phyloP scores from a whole-genome alignment of 345 rosid species.

The Dovyalis caffra region DNA sequence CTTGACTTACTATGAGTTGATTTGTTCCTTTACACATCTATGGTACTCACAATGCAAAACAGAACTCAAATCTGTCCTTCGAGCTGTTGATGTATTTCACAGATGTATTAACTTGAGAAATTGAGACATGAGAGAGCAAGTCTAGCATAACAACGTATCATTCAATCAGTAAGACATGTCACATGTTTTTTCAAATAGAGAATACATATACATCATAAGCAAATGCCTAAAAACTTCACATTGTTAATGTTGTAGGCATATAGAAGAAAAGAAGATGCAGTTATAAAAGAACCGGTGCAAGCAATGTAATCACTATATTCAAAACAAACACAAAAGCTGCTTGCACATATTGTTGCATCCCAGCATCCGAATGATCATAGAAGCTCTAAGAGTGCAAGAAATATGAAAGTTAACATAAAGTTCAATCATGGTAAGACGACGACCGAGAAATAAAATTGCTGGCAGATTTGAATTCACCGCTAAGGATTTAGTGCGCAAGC shows the following conservation, averaged over 20 bases:
- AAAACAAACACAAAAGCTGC: not conserved
- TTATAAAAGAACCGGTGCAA: not conserved
- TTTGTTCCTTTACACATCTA: not conserved
- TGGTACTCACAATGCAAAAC: too few relatives aligned
- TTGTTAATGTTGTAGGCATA: not conserved
- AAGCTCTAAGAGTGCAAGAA: not conserved
- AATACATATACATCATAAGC: not conserved
- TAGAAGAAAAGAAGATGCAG: not conserved
- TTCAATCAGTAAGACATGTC: not conserved
- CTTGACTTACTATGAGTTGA: not conserved
- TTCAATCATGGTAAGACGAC: not conserved
- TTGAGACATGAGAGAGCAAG: too few relatives aligned
- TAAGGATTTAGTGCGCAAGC: not conserved
- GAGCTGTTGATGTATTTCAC: too few relatives aligned
- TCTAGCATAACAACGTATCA: not conserved
- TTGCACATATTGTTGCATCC: not conserved
- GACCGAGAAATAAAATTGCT: conserved; percentile 1
- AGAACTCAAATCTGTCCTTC: too few relatives aligned
- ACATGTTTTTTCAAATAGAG: not conserved
- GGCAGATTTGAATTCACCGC: not conserved
- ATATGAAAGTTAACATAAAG: not conserved
- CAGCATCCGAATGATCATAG: not conserved
- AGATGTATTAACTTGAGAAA: too few relatives aligned
- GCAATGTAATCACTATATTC: not conserved
- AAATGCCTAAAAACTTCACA: not conserved